Base-by-base conservation (phyloP, 129 eudicot genomes). In the Helianthus annuus region DNA sequence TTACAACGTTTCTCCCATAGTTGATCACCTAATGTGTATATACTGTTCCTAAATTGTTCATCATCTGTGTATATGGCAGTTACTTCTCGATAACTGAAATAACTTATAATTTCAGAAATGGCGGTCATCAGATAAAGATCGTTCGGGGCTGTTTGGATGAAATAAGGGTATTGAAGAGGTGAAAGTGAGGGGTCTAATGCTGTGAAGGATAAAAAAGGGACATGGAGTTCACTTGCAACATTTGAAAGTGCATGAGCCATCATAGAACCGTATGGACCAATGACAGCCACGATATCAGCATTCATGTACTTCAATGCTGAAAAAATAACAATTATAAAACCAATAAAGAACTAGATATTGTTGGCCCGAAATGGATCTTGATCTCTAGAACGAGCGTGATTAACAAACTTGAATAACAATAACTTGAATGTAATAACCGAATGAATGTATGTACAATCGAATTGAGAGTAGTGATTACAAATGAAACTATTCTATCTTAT, bases 111-210 rank as follows among this genome's bases (percentile, higher is more conserved):
- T 14, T 94, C 97, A 6, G 97, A 93, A 36, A 94, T 83, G 64
- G 97, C 97, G 2, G 91, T 69, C 98, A 94, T 88, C 63, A 73
- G 96, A 58, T 82, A 94, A 11, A 90, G 88, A 62, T 90, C 97
- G 53, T 78, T 90, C 14, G 97, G 98, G 24, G 98, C 87, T 4
- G 96, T 90, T 70, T 86, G 96, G 62, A 94, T 49, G 74, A 94
- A 94, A 83, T 80, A 94, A 6, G 97, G 98, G 69, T 80, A 90
- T 64, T 94, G 93, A 61, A 94, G 90, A 57, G 96, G 87, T 6
- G 98, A 84, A 45, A 94, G 92, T n/a, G 84, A 71, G 14, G 98
- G 97, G 73, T 90, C 98, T 79, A 86, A 63, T 36, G 97, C 98
- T 2, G 93, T 84, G 79, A 90, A 94, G 17, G 98, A 90, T 46